phyloP scores from a whole-genome alignment of 1,284 basidiomycete genomes.

The Ceratobasidium sp. region DNA sequence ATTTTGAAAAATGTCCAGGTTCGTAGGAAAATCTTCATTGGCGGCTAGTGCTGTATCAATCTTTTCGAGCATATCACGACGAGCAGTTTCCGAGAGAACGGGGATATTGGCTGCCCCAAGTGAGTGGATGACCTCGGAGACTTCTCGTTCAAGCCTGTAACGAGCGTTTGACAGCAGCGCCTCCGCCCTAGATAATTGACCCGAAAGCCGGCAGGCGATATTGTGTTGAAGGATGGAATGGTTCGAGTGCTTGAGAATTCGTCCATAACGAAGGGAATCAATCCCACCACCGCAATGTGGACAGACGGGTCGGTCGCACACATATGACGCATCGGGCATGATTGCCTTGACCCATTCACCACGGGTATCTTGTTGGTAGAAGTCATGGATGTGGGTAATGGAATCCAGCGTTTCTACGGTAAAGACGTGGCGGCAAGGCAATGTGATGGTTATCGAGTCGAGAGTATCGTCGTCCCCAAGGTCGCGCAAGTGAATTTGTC shows the following conservation, averaged over 20 bases:
- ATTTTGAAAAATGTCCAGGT: background rate
- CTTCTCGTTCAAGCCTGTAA: background rate
- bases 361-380: background rate
- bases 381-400: slow-evolving; percentile 43
- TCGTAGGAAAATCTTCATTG: background rate
- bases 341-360: slow-evolving; percentile 2
- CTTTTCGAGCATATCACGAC: background rate
- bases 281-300: slow-evolving; percentile 62
- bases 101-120: background rate
- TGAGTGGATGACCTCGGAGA: background rate
- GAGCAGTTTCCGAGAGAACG: background rate
- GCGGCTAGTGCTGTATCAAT: background rate
- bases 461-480: background rate
- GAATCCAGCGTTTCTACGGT: slow-evolving; percentile 74
- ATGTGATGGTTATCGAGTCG: slow-evolving; percentile 55
- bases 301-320: slow-evolving; percentile 53
- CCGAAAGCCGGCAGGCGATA: slow-evolving; percentile 52
- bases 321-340: background rate
- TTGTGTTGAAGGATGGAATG: slow-evolving; percentile 69
- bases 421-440: slow-evolving; percentile 70
- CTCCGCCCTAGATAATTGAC: slow-evolving; percentile 2
- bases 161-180: background rate
- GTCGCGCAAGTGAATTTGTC: slow-evolving; percentile 39
- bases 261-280: slow-evolving; percentile 62
- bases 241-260: slow-evolving; percentile 64